A percentile compares a stretch with the other conserved stretches of the same genome.
These are phyloP conservation scores for Syzygium aqueum DNA, from an alignment of 345 rosid species.

Conservation along the genomic window DNA sequence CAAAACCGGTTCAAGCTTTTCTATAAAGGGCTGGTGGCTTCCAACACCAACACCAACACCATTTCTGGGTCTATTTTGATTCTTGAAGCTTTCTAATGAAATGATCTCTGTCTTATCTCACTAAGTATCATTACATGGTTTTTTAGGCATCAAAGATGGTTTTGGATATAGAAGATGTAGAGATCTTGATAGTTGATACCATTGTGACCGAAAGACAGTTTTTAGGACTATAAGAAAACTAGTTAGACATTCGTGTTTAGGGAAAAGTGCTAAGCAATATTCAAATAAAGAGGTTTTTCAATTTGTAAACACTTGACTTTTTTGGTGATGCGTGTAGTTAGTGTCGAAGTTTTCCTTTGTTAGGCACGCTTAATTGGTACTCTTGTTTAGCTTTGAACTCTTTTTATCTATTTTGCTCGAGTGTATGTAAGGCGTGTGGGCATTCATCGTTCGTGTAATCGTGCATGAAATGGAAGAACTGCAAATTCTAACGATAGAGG, in stretches of 20 bases:
- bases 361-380: background rate
- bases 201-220: background rate
- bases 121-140: background rate
- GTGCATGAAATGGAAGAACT: background rate
- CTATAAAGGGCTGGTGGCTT: background rate
- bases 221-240: background rate
- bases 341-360: background rate
- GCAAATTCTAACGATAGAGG: background rate
- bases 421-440: background rate
- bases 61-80: background rate
- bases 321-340: background rate
- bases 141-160: background rate
- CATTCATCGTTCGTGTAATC: background rate
- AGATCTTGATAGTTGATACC: background rate
- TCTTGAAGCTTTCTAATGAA: background rate
- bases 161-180: background rate
- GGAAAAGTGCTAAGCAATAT: background rate
- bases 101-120: background rate
- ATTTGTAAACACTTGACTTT: background rate
- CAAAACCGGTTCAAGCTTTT: background rate
- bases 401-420: background rate
- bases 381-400: background rate
- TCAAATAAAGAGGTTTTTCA: background rate
- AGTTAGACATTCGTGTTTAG: background rate
- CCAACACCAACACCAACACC: background rate